Conservation (phyloP, 148 eudicot genomes). For the Vaccinium darrowii region DNA sequence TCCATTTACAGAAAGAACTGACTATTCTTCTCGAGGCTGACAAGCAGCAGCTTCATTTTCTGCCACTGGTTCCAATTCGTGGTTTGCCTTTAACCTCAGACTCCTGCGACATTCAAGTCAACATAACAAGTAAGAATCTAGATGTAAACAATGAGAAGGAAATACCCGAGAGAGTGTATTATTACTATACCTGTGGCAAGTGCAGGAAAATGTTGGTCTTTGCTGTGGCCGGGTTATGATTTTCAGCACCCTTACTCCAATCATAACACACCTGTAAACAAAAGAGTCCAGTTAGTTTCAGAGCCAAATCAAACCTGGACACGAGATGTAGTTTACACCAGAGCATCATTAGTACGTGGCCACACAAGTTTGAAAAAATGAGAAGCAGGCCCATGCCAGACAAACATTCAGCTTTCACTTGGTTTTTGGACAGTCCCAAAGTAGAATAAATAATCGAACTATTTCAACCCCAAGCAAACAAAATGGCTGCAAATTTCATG, state of each 20-base stretch:
- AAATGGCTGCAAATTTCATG: neutral
- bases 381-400: neutral
- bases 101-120: slow-evolving; percentile 45
- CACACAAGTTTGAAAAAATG: neutral
- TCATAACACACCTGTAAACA: slow-evolving; percentile 76
- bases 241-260: slow-evolving; percentile 99
- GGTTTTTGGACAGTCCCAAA: neutral
- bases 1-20: slow-evolving; percentile 7
- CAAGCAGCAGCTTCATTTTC: slow-evolving; percentile 33
- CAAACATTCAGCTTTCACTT: neutral
- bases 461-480: neutral
- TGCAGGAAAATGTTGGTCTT: slow-evolving; percentile 70
- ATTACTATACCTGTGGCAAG: slow-evolving; percentile 58
- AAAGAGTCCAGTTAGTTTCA: slow-evolving; percentile 7
- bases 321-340: neutral
- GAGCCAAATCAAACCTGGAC: neutral
- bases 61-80: slow-evolving; percentile 37
- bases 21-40: neutral
- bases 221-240: slow-evolving; percentile 88
- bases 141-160: neutral
- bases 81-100: slow-evolving; percentile 91
- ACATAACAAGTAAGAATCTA: neutral
- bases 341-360: too few species aligned
- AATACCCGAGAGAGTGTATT: neutral
- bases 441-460: neutral